Percentiles rank a stretch among this genome's conserved stretches.
Evolutionary conservation across 1,284 basidiomycete genomes (phyloP).

Genomic region (Kalmanozyma brasiliensis): DNA sequence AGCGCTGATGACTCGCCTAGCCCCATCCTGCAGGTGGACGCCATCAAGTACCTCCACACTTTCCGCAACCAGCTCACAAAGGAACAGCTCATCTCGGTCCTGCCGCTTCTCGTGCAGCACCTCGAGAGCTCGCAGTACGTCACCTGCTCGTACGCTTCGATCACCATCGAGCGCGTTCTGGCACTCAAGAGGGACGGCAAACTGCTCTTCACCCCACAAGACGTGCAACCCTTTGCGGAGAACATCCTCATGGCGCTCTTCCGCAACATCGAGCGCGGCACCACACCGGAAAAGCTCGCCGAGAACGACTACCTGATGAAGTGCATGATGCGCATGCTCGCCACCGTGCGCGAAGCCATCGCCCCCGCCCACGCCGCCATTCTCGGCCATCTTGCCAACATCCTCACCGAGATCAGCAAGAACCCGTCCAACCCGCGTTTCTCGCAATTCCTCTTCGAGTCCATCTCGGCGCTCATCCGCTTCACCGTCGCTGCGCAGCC

Average conservation of each 20-base stretch:
- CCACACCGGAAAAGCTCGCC: constrained; percentile 89
- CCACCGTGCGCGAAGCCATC: constrained; percentile 84
- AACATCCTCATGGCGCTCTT: constrained; percentile 82
- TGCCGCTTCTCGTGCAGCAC: constrained; percentile 88
- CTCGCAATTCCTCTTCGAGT: constrained; percentile 97
- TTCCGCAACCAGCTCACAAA: constrained; percentile 95
- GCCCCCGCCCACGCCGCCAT: constrained; percentile 77
- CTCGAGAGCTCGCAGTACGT: constrained; percentile 71
- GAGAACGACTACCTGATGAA: constrained; percentile 99
- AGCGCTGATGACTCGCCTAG: constrained; percentile 70
- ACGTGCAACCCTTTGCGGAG: constrained; percentile 84
- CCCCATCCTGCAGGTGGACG: constrained; percentile 92
- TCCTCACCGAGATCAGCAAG: constrained; percentile 86
- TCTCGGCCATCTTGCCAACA: constrained; percentile 80
- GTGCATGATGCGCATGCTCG: constrained; percentile 94
- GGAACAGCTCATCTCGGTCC: constrained; percentile 88
- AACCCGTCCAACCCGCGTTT: constrained; percentile 98
- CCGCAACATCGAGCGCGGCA: constrained; percentile 81
- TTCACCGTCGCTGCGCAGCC: constrained; percentile 77
- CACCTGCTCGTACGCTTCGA: constrained; percentile 70
- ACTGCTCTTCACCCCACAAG: constrained; percentile 78
- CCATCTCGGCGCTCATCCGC: constrained; percentile 87
- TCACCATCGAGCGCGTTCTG: constrained; percentile 72
- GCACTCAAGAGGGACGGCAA: constrained; percentile 79
- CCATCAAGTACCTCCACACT: constrained; percentile 77